These are phyloP conservation scores for Blumeriella jaapii DNA, from an alignment of 2,329 filamentous ascomycete genomes.

Conservation along the genomic window DNA sequence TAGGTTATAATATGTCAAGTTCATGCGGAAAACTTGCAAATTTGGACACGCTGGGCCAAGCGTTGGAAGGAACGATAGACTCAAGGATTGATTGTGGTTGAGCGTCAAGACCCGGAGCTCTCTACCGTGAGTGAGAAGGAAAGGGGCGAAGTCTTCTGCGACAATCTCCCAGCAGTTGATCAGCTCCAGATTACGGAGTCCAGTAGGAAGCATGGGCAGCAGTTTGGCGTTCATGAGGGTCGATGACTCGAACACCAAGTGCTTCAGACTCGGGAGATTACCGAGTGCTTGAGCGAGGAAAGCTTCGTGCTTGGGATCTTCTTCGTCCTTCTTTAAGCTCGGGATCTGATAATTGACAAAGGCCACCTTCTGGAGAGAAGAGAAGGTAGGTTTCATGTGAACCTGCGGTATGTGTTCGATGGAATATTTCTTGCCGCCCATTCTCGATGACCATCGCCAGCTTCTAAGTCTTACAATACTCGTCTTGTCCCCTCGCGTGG, in stretches of 20 bases:
- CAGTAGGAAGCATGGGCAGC: conserved; percentile 55
- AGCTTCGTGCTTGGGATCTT: conserved; percentile 30
- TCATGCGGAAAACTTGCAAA: conserved; percentile 61
- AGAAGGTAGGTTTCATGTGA: conserved; percentile 47
- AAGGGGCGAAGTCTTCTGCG: conserved; percentile 52
- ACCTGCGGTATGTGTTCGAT: conserved; percentile 38
- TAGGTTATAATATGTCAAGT: conserved; percentile 66
- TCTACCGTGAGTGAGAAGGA: conserved; percentile 54
- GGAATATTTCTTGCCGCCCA: conserved; percentile 32
- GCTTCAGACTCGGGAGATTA: conserved; percentile 50
- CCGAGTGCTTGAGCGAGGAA: conserved; percentile 33
- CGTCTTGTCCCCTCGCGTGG: conserved; percentile 21
- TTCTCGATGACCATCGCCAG: conserved; percentile 53
- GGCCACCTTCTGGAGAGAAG: conserved; percentile 40
- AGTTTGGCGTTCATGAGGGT: conserved; percentile 57
- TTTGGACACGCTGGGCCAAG: conserved; percentile 58
- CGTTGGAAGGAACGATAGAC: conserved; percentile 59
- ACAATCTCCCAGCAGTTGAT: conserved; percentile 69
- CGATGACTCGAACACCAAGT: conserved; percentile 64
- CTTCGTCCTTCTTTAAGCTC: conserved; percentile 28
- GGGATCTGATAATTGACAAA: conserved; percentile 54
- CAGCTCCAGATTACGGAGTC: conserved; percentile 57
- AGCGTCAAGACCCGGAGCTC: conserved; percentile 58
- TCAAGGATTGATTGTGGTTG: conserved; percentile 69
- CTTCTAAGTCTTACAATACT: conserved; percentile 32